Evolutionary conservation across 192 early-diverging fungal genomes (phyloP), one percentile per base, ranked within the genome.

Genomic region (Kickxella alabastrina): DNA sequence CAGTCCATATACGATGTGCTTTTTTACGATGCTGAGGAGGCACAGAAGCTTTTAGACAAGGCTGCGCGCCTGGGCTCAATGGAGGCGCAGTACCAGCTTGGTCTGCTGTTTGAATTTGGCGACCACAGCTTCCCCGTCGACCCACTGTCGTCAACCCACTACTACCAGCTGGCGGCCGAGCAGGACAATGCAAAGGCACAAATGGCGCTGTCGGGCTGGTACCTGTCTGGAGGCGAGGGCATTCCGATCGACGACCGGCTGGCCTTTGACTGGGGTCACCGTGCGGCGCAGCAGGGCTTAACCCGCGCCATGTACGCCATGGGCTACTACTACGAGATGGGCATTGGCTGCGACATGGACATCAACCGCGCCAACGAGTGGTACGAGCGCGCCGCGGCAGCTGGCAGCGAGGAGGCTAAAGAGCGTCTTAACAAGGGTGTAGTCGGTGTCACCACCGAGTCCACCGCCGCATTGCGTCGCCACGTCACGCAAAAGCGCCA

Each of bases 281-380:
- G 79, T n/a, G 88, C 92, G 4, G 92, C 94, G 35, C 82, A 85
- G 31, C 81, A 84, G 59, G 85, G 85, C 6, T 59, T 88, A 18
- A 81, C 85, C 10, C 80, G 85, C 43, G 94, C 94, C 5, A 84
- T 93, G 79, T 93, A 84, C 55, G 89, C 88, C 6, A 80, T 97
- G 79, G 94, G 94, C 34, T 95, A 93, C 68, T 93, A 89, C 74
- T 78, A 84, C 57, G 89, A 93, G 54, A 78, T 80, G 49, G 91
- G 91, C 29, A 80, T 93, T 54, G 83, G 86, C 26, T 66, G 75
- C 36, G 70, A 64, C 19, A 52, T 39, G 4, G 70, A 89, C 75
- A 32, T 64, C 38, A 55, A 65, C 14, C 79, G 71, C 35, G 85
- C 83, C 6, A 74, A 71, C 44, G 70, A 78, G 38, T 85, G 78